phyloP scores from a whole-genome alignment of 2,329 filamentous ascomycete genomes.

The Alternaria atra region DNA sequence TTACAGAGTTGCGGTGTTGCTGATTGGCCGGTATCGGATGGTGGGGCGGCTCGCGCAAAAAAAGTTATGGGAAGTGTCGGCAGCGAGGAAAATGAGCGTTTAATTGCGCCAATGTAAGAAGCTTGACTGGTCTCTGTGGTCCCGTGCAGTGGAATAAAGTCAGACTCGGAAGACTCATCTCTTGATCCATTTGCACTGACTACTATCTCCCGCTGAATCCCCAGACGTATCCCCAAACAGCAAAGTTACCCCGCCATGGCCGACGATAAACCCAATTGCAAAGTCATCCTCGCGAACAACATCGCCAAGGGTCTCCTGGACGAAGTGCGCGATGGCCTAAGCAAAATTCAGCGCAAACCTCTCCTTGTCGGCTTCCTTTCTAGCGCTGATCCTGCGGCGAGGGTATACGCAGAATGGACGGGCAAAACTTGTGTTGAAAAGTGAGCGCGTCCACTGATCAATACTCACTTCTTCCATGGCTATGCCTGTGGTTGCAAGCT shows the following conservation, averaged over 20 bases:
- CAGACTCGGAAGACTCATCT: background rate
- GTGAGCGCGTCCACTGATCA: conserved; percentile 65
- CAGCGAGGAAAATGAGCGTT: conserved; percentile 7
- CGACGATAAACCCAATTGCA: conserved; percentile 69
- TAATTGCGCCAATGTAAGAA: conserved; percentile 1
- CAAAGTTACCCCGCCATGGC: conserved; percentile 42
- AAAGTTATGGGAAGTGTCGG: conserved; percentile 12
- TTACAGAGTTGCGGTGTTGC: conserved; percentile 24
- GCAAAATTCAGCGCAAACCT: conserved; percentile 75
- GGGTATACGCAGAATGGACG: conserved; percentile 96
- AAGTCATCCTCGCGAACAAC: conserved; percentile 87
- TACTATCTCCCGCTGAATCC: conserved; percentile 1
- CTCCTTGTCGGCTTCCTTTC: conserved; percentile 90
- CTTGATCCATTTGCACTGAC: background rate
- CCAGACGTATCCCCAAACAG: conserved; percentile 5
- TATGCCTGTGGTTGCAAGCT: background rate
- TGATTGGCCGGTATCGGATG: conserved; percentile 33
- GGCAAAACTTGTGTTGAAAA: conserved; percentile 96
- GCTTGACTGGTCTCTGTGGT: background rate
- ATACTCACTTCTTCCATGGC: background rate
- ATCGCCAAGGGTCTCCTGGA: conserved; percentile 83
- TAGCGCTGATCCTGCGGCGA: conserved; percentile 87
- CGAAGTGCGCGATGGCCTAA: conserved; percentile 80
- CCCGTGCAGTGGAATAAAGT: conserved; percentile 4
- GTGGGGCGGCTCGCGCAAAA: conserved; percentile 27